These are phyloP conservation scores for Hypoxylon sp. DNA, from an alignment of 2,329 filamentous ascomycete species.

Conservation along the genomic window DNA sequence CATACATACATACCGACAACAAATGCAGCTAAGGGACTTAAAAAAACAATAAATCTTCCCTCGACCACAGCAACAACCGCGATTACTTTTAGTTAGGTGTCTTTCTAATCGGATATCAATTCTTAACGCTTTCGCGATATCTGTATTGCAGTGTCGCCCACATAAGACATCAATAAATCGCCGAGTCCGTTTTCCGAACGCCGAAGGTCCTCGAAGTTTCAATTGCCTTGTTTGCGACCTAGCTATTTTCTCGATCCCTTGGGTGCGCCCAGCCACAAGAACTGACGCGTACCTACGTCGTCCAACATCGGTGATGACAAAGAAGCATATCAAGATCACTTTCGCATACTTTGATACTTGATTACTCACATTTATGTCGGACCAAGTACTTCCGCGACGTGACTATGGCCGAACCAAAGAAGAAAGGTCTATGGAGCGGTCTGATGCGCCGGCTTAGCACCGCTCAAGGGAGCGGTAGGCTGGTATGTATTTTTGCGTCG, in stretches of 20 bases:
- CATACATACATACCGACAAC: conserved; percentile 15
- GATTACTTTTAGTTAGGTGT: conserved; percentile 8
- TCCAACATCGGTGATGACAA: conserved; percentile 46
- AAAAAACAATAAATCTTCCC: conserved; percentile 21
- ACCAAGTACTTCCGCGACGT: conserved; percentile 33
- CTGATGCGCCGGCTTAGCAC: conserved; percentile 66
- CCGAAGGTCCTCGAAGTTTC: conserved; percentile 21
- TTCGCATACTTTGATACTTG: conserved; percentile 21
- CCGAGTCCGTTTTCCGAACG: conserved; percentile 16
- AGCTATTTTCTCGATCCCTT: conserved; percentile 18
- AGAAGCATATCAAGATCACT: conserved; percentile 39
- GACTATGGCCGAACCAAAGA: conserved; percentile 56
- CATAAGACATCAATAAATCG: conserved; percentile 25
- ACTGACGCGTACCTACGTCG: conserved; percentile 50
- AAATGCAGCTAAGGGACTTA: conserved; percentile 9
- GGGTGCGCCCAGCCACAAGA: conserved; percentile 50
- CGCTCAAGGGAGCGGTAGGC: conserved; percentile 56
- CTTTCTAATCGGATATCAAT: conserved; percentile 21
- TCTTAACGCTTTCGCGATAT: conserved; percentile 13
- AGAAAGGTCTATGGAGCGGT: conserved; percentile 64
- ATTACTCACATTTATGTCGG: conserved; percentile 31
- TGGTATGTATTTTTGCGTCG: conserved; percentile 52
- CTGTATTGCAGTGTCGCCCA: conserved; percentile 1
- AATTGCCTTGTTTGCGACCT: conserved; percentile 35
- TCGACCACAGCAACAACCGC: conserved; percentile 21